Evolutionary conservation across 306 rosid genomes (phyloP).

Genomic region (Alnus glutinosa): DNA sequence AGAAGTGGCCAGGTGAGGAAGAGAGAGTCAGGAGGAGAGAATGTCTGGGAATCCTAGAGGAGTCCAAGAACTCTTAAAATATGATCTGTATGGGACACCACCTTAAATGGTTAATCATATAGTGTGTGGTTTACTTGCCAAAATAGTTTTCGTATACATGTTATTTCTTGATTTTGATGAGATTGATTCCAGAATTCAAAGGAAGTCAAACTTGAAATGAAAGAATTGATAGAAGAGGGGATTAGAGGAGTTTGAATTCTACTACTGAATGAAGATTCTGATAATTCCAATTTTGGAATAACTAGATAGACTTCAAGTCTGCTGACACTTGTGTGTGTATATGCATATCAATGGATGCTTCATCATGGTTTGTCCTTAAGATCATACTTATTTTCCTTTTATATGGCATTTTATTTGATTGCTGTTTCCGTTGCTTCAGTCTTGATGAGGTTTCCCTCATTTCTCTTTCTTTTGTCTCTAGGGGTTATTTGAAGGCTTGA

Average conservation of each 20-base stretch:
- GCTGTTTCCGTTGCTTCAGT: neutral
- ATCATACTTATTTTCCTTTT: neutral
- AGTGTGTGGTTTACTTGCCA: too few relatives aligned
- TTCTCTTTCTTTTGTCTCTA: constrained; percentile 33
- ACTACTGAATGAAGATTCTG: neutral
- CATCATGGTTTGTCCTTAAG: neutral
- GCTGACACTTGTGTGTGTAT: neutral
- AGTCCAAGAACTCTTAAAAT: too few relatives aligned
- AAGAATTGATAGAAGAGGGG: neutral
- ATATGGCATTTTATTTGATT: neutral
- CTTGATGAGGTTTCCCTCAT: constrained; percentile 1
- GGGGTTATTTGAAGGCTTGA: constrained; percentile 98
- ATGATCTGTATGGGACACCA: too few relatives aligned
- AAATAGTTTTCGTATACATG: too few relatives aligned
- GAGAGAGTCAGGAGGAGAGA: too few relatives aligned
- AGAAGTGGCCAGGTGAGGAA: neutral
- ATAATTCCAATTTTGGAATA: neutral
- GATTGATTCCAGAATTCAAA: too few relatives aligned
- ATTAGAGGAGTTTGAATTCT: constrained; percentile 1
- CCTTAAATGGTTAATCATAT: too few relatives aligned
- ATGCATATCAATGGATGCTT: neutral
- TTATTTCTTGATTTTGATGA: too few relatives aligned
- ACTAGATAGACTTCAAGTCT: neutral
- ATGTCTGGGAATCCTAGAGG: too few relatives aligned
- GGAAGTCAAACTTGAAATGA: neutral